Evolutionary conservation across 2,329 filamentous ascomycete species (phyloP), one percentile per base, ranked within the genome.

Genomic region (Exophiala mesophila): DNA sequence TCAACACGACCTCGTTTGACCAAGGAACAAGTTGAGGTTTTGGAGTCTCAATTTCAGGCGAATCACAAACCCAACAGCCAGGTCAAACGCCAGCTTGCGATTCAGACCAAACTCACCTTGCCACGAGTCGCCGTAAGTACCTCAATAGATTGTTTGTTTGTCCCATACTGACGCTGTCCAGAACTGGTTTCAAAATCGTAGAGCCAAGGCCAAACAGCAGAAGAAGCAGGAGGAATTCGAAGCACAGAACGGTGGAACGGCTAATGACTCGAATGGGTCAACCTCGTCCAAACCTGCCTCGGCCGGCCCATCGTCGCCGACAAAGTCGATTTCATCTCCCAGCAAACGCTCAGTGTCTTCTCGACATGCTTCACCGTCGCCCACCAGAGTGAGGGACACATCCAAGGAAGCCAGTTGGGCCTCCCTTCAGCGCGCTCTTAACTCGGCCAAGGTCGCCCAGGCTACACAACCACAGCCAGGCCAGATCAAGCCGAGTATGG

Each of bases 151-250:
- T n/a, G n/a, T n/a, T n/a, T n/a, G n/a, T 21, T 38, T 37, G 19
- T 5, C 19, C 36, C 24, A 20, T 26, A n/a, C 35, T 55, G 33
- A 48, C 51, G 49, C 45, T 47, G n/a, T 45, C 30, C 46, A 73
- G 70, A 73, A 73, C 48, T 73, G 70, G 70, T 73, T 72, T 54
- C 70, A 73, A 50, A 73, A 73, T 50, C 65, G 70, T 46, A 66
- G 70, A 34, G 70, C 70, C 42, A 73, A 73, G 52, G 70, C 70
- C 36, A 73, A 72, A 53, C 69, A 73, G 50, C 69, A 73, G 54
- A 71, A 65, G 49, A 61, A 67, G 42, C 68, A 71, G 50, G 67
- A 69, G 53, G 69, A 72, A 54, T 71, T 66, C 41, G 68, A 71
- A 39, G 44, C 47, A 8, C 44, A 50, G 26, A 50, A 41, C 24